These are phyloP conservation scores for Plasmodium malariae DNA, from an alignment of 169 alveolate genomes.

Conservation along the genomic window DNA sequence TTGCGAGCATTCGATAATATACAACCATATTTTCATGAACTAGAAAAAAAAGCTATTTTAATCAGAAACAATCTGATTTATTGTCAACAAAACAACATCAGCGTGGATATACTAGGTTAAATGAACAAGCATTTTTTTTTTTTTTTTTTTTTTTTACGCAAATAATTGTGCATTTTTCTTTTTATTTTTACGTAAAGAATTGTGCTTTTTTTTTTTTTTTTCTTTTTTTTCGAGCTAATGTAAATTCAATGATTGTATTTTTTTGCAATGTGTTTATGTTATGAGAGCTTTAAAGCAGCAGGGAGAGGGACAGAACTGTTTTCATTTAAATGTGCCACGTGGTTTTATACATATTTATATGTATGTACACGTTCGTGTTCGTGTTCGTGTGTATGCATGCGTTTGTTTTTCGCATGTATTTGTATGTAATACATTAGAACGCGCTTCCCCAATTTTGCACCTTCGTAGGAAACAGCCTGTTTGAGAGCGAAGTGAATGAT, in stretches of 20 bases:
- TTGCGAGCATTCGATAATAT: conserved; percentile 60
- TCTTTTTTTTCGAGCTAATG: too few relatives aligned
- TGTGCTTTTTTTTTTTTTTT: too few relatives aligned
- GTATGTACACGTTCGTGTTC: not conserved
- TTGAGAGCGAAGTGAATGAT: conserved; percentile 41
- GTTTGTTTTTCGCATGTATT: not conserved
- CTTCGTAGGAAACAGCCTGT: conserved; percentile 33
- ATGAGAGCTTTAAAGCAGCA: too few relatives aligned
- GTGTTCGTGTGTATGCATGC: not conserved
- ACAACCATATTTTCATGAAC: conserved; percentile 62
- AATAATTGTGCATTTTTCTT: too few relatives aligned
- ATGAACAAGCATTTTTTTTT: not conserved
- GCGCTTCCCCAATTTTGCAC: not conserved
- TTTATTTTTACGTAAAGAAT: too few relatives aligned
- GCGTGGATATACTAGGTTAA: conserved; percentile 73
- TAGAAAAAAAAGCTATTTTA: conserved; percentile 70
- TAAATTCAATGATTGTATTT: too few relatives aligned
- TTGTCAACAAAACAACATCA: conserved; percentile 49
- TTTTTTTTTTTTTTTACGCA: too few relatives aligned
- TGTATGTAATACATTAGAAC: not conserved
- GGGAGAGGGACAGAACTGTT: too few relatives aligned
- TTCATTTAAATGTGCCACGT: not conserved
- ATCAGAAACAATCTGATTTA: conserved; percentile 63
- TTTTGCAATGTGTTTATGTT: too few relatives aligned
- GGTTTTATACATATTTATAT: not conserved